Evolutionary conservation across 345 rosid genomes (phyloP), one percentile per base, ranked within the genome.

Genomic region (Syzygium grande): DNA sequence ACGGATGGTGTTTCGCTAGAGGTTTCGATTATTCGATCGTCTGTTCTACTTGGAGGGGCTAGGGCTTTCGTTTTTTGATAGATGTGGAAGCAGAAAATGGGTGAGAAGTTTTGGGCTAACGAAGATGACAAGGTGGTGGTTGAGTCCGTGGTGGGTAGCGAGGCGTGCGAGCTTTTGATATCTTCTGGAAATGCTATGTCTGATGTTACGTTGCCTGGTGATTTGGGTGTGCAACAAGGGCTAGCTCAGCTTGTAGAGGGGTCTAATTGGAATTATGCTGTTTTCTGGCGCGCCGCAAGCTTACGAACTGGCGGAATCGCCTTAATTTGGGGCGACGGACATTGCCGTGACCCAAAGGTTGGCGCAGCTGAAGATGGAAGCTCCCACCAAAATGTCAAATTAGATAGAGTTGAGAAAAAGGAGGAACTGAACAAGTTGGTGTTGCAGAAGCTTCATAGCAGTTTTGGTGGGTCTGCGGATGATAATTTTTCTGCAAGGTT

Each of bases 261-360:
- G 17, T 94, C 95, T 17, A 91, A 92, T 89, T 96, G 99, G 99
- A 96, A 93, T 85, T 95, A 98, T 84, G 95, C 94, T 6, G 91
- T 96, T 87, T 95, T 93, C 92, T 98, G 99, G 98, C 87, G 90
- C 23, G 94, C 91, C 5, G 92, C 93, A 2, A 90, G 90, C 86
- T 90, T 93, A 79, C 94, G 91, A 91, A 93, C 98, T 8, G 97
- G 96, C 25, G 99, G 95, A 51, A 89, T 93, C 34, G 87, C 94
- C 89, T 92, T 97, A 93, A 88, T 91, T 51, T 97, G 98, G 98
- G 98, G 98, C 41, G 99, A 96, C 90, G 99, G 99, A 25, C 92
- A 92, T 90, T 95, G 92, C 87, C 91, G 91, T 89, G 91, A 90
- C 85, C 85, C 90, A 12, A 92, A 90, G 84, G 87, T 49, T 90